A percentile compares a stretch with the other conserved stretches of the same genome.
Conservation (phyloP, 768 basidiomycete species). For the Zangia roseola region DNA sequence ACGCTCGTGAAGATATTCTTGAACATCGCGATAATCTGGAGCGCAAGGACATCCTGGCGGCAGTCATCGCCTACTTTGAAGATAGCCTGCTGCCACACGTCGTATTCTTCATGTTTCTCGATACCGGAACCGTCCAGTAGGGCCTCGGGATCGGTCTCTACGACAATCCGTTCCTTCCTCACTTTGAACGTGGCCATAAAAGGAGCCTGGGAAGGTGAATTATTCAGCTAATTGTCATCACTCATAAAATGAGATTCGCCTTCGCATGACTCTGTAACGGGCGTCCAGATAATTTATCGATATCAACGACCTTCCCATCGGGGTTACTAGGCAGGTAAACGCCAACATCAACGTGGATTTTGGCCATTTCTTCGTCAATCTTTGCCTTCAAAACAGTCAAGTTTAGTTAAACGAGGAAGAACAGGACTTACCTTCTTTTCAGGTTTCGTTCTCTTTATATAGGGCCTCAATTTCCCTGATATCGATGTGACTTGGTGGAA, state of each 20-base stretch:
- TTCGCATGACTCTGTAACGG: slow-evolving; percentile 98
- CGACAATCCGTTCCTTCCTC: slow-evolving; percentile 72
- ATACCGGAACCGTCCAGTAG: slow-evolving; percentile 61
- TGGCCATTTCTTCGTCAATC: slow-evolving; percentile 99
- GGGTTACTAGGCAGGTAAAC: slow-evolving; percentile 98
- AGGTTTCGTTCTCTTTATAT: slow-evolving; percentile 89
- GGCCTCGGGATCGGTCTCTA: slow-evolving; percentile 71
- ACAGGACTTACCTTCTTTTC: slow-evolving; percentile 80
- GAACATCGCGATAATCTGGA: slow-evolving; percentile 99
- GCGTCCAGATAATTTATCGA: slow-evolving; percentile 94
- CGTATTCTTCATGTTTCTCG: slow-evolving; percentile 64
- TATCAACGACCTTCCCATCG: slow-evolving; percentile 93
- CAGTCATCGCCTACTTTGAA: slow-evolving; percentile 99
- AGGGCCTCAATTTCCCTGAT: slow-evolving; percentile 95
- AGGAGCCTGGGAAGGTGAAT: slow-evolving; percentile 68
- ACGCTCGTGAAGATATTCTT: slow-evolving; percentile 93
- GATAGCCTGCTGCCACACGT: slow-evolving; percentile 97
- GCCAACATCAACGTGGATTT: slow-evolving; percentile 89
- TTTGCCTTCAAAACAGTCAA: slow-evolving; percentile 62
- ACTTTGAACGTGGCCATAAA: slow-evolving; percentile 99
- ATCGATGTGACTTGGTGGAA: slow-evolving; percentile 97
- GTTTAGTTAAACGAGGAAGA: background rate
- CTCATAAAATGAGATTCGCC: slow-evolving; percentile 39
- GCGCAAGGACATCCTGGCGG: slow-evolving; percentile 94
- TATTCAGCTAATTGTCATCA: background rate